A percentile compares a stretch with the other conserved stretches of the same genome.
Evolutionary conservation across 192 early-diverging fungal species (phyloP).

Genomic region (Haplosporangium gracile): DNA sequence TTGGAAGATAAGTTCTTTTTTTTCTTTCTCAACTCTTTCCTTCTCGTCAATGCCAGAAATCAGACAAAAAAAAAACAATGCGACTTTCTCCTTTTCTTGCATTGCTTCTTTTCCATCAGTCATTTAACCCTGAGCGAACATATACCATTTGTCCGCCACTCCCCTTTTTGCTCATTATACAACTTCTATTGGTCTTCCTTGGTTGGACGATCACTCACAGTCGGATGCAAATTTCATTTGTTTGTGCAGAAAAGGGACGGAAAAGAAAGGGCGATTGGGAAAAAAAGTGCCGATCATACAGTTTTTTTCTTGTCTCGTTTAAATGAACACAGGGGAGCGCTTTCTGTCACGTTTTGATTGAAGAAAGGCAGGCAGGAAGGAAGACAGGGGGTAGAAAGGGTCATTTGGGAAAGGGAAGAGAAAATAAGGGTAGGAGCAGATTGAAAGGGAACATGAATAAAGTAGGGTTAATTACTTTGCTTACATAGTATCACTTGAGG

Average conservation of each 20-base stretch:
- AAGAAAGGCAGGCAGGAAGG: neutral
- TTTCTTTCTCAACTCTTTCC: neutral
- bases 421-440: neutral
- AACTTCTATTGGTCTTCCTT: too few relatives aligned
- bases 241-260: neutral
- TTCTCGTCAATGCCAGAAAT: neutral
- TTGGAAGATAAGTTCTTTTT: neutral
- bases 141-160: too few relatives aligned
- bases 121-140: too few relatives aligned
- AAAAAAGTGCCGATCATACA: neutral
- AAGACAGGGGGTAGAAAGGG: neutral
- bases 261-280: neutral
- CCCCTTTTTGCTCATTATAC: too few relatives aligned
- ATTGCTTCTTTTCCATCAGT: too few relatives aligned
- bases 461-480: slow-evolving; percentile 6
- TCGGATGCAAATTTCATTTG: neutral
- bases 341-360: neutral
- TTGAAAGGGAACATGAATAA: neutral
- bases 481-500: neutral
- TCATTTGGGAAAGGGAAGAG: neutral
- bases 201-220: neutral
- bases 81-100: neutral
- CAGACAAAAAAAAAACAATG: neutral
- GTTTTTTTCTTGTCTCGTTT: neutral
- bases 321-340: neutral